Base-by-base conservation (phyloP, 345 rosid species). In the Sisymbrium irio region DNA sequence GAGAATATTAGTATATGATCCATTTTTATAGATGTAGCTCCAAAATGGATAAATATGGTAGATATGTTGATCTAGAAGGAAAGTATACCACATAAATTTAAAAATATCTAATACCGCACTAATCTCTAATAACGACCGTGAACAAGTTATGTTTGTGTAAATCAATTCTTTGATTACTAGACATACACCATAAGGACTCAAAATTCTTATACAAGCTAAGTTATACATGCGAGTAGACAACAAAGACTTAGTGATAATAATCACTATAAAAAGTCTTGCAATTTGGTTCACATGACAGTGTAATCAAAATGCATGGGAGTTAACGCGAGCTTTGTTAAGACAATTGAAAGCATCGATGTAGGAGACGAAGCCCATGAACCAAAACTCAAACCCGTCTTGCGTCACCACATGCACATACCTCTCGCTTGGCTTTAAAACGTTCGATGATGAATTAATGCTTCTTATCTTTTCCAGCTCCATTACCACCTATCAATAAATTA, bases 311-410 rank as follows among this genome's bases (percentile, higher is more conserved):
- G 51, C 51, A 46, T 46, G 75, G 22, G 53, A 54, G 85, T 56
- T 67, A 82, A 15, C 17, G 18, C 78, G 66, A 27, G 83, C 83
- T 65, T 87, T 83, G 6, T 50, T 76, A 47, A 90, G 82, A 61
- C 81, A 86, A 63, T 77, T 86, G 61, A 86, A 84, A 25, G 97
- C 98, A 79, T 91, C 88, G 57, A 78, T 83, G 40, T 81, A 89
- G 13, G 96, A 91, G 67, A 93, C 79, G 33, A 93, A 88, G 18
- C 97, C 98, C 89, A 91, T 79, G 50, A 91, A 86, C 94, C 94
- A 88, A 76, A 88, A 93, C 49, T 91, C 97, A 67, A 84, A 82
- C n/a, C 84, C 88, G 67, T 91, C 96, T 33, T 65, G 70, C 0
- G 88, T 85, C 65, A 82, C 78, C 11, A 85, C 44, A 32, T 84